Evolutionary conservation across 225 moss, liverwort and hornwort species (phyloP).

Genomic region (Rhytidiadelphus loreus): DNA sequence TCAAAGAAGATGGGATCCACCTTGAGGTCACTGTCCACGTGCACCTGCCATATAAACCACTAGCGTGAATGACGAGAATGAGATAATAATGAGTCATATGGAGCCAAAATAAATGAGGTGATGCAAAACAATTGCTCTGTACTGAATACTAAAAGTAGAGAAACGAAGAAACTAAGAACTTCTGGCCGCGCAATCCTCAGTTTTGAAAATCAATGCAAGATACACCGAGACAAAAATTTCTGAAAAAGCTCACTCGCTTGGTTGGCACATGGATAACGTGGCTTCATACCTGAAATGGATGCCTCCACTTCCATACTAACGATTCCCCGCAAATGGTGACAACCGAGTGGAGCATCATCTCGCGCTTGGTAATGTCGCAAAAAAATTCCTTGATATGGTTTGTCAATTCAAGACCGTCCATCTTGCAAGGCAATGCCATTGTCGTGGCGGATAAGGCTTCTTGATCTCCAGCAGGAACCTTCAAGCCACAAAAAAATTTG

Average conservation of each 20-base stretch:
- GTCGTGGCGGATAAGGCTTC: slow-evolving; percentile 29
- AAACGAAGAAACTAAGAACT: neutral
- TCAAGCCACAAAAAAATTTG: neutral
- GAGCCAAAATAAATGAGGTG: neutral
- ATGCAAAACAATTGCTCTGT: neutral
- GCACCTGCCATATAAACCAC: slow-evolving; percentile 41
- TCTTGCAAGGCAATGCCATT: slow-evolving; percentile 65
- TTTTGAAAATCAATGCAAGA: neutral
- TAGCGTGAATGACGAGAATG: neutral
- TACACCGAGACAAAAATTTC: neutral
- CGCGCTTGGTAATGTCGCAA: slow-evolving; percentile 66
- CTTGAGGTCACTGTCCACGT: slow-evolving; percentile 77
- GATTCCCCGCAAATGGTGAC: slow-evolving; percentile 83
- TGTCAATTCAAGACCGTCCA: slow-evolving; percentile 92
- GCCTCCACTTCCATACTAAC: slow-evolving; percentile 71
- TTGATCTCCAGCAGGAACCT: slow-evolving; percentile 82
- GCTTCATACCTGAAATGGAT: slow-evolving; percentile 74
- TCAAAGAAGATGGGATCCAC: slow-evolving; percentile 92
- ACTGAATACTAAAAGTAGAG: neutral
- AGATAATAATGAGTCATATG: neutral
- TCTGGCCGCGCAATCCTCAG: neutral
- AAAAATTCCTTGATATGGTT: slow-evolving; percentile 82
- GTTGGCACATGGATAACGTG: neutral
- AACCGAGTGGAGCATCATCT: slow-evolving; percentile 75
- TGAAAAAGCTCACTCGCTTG: neutral